Evolutionary conservation across 2,329 filamentous ascomycete genomes (phyloP).

Genomic region (Aspergillus novofumigatus): DNA sequence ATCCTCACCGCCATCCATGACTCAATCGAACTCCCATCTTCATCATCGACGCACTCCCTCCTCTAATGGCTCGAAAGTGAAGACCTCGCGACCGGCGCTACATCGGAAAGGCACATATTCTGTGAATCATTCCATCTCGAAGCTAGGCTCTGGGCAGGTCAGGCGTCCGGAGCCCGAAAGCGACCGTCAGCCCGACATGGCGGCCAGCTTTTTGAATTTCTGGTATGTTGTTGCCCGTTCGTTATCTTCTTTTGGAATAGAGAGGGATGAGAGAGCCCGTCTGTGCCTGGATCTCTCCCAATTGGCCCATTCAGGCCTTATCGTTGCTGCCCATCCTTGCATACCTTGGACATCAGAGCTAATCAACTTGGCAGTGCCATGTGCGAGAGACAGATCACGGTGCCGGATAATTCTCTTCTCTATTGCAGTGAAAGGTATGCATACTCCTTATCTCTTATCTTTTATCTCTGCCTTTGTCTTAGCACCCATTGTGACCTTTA

Average conservation of each 20-base stretch:
- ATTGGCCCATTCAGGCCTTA: constrained; percentile 10
- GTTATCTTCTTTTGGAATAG: constrained; percentile 2
- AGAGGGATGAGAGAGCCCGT: background rate
- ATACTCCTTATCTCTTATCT: constrained; percentile 11
- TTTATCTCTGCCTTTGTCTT: constrained; percentile 10
- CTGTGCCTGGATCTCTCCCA: constrained; percentile 14
- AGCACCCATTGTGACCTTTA: background rate
- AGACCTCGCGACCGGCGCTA: constrained; percentile 25
- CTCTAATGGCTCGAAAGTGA: constrained; percentile 30
- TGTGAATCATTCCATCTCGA: constrained; percentile 28
- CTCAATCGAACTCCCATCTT: constrained; percentile 23
- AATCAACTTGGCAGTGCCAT: constrained; percentile 48
- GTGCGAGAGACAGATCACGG: constrained; percentile 63
- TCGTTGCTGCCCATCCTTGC: constrained; percentile 11
- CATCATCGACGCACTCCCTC: constrained; percentile 32
- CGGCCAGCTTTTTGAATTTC: constrained; percentile 43
- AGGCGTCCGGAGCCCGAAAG: constrained; percentile 19
- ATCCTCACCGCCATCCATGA: constrained; percentile 38
- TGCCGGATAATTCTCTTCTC: constrained; percentile 56
- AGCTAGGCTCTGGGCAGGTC: constrained; percentile 28
- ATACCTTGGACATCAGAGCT: constrained; percentile 22
- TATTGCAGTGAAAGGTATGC: constrained; percentile 63
- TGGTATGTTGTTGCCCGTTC: constrained; percentile 32
- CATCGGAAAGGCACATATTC: constrained; percentile 33
- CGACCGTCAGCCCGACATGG: constrained; percentile 36